Evolutionary conservation across 108 stramenopile species (phyloP).

Genomic region (Pseudonitzschia multiseries): DNA sequence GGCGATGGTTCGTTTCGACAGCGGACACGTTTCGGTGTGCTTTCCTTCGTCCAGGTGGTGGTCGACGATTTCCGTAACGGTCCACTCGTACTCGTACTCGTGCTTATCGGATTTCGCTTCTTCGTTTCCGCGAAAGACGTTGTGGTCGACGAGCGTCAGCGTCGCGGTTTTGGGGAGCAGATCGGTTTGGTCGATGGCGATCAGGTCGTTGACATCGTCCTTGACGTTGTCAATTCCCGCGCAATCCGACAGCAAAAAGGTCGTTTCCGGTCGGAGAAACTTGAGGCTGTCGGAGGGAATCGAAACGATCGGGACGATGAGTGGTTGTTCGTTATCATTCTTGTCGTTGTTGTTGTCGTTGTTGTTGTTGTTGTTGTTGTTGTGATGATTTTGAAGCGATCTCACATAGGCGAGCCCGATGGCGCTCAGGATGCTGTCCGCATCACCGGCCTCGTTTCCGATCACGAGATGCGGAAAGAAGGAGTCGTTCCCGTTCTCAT

Average conservation of each 20-base stretch:
- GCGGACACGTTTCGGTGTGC: slow-evolving; percentile 51
- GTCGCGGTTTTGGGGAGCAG: not conserved
- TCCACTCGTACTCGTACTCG: slow-evolving; percentile 36
- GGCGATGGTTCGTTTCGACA: slow-evolving; percentile 55
- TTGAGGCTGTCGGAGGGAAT: slow-evolving; percentile 38
- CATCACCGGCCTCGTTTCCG: slow-evolving; percentile 88
- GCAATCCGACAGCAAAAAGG: slow-evolving; percentile 46
- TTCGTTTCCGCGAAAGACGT: slow-evolving; percentile 22
- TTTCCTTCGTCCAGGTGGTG: slow-evolving; percentile 71
- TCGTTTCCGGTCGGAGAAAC: slow-evolving; percentile 63
- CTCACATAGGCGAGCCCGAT: slow-evolving; percentile 67
- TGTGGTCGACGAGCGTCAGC: slow-evolving; percentile 80
- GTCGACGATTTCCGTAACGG: slow-evolving; percentile 71
- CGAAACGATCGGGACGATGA: slow-evolving; percentile 42
- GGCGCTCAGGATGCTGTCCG: slow-evolving; percentile 78
- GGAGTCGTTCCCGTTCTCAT: too few relatives aligned
- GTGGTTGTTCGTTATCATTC: not conserved
- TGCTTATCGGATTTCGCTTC: not conserved
- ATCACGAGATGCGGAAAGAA: slow-evolving; percentile 45
- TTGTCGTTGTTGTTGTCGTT: not conserved
- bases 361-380: slow-evolving; percentile 1
- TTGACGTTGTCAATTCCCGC: slow-evolving; percentile 13
- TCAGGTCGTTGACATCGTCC: slow-evolving; percentile 27
- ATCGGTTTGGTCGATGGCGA: slow-evolving; percentile 44
- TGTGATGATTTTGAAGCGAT: slow-evolving; percentile 17